Base-by-base conservation (phyloP, 31 red algal species). In the Porphyra umbilicalis region DNA sequence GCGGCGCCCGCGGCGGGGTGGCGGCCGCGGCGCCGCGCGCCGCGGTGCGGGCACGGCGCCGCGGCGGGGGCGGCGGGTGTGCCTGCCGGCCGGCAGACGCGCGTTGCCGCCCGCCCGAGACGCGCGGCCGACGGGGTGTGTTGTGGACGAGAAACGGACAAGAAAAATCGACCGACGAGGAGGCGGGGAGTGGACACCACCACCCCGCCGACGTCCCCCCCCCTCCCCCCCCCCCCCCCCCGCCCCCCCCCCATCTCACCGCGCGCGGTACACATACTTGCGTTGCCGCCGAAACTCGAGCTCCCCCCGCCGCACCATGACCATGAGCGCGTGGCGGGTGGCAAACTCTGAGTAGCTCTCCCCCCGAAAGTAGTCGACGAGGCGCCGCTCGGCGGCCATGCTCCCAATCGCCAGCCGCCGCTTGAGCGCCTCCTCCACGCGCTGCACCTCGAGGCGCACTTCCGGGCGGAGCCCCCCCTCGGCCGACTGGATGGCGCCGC, bases 251-350 rank as follows among this genome's bases (percentile, higher is more conserved):
- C 57, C 11, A 9, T 4, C 57, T 93, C 36, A 98, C 42, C 91
- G 92, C 75, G 86, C 86, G 30, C 96, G 91, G 68, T 92, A 86
- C 33, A 98, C 82, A 34, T 76, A 87, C 39, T 88, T 92, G 1
- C 96, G 79, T 77, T 98, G 96, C 33, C 90, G 80, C n/a, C 96
- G 82, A 57, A 88, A 94, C 75, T 94, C 86, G 74, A 98, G 80
- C 78, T 98, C 96, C 6, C 92, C 92, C 9, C 96, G 89, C 20
- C 91, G 83, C 35, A 95, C 83, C 96, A 98, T 98, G 9, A 95
- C 81, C 79, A 85, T 34, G 9, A 98, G 78, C 30, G 96, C 96
- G 35, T 79, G 82, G 46, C 92, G 92, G 35, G 89, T 80, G 2
- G 95, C 91, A 30, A 79, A 81, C 75, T 93, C 88, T 36, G 82